Conservation (phyloP, 192 early-diverging fungal species). For the Thoreauomyces humboldtii region DNA sequence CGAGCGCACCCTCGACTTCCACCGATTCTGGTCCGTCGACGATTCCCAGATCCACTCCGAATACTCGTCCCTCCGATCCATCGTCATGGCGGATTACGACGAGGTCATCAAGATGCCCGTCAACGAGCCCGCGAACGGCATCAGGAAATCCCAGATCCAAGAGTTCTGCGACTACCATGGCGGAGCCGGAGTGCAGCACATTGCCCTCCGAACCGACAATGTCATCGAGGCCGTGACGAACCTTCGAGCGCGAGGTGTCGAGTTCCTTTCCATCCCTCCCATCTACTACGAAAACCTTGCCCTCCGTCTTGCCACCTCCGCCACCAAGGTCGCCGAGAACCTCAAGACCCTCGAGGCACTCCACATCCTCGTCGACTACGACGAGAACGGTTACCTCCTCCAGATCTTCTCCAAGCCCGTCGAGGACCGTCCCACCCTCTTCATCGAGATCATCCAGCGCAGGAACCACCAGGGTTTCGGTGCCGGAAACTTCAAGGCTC, state of each 20-base stretch:
- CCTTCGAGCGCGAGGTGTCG: slow-evolving; percentile 80
- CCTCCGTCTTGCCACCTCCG: slow-evolving; percentile 66
- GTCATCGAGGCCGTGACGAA: slow-evolving; percentile 80
- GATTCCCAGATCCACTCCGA: slow-evolving; percentile 95
- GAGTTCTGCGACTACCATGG: slow-evolving; percentile 84
- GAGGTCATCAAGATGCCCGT: slow-evolving; percentile 96
- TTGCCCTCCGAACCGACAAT: slow-evolving; percentile 86
- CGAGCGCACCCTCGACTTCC: slow-evolving; percentile 91
- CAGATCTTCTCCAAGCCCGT: slow-evolving; percentile 74
- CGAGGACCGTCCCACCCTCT: slow-evolving; percentile 94
- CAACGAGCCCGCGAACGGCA: slow-evolving; percentile 92
- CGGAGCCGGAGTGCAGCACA: slow-evolving; percentile 72
- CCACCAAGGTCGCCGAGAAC: slow-evolving; percentile 75
- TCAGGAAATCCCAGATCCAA: slow-evolving; percentile 95
- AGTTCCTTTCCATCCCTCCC: slow-evolving; percentile 82
- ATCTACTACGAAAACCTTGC: slow-evolving; percentile 88
- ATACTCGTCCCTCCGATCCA: slow-evolving; percentile 89
- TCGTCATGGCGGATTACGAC: slow-evolving; percentile 91
- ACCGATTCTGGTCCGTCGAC: slow-evolving; percentile 98
- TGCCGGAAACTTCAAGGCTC: slow-evolving; percentile 96
- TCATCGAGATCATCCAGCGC: slow-evolving; percentile 96
- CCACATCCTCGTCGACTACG: slow-evolving; percentile 85
- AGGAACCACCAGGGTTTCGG: slow-evolving; percentile 86
- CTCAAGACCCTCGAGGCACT: slow-evolving; percentile 79
- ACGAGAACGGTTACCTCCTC: slow-evolving; percentile 93